These are phyloP conservation scores for Quercus cerris DNA, from an alignment of 306 rosid species.

Conservation along the genomic window DNA sequence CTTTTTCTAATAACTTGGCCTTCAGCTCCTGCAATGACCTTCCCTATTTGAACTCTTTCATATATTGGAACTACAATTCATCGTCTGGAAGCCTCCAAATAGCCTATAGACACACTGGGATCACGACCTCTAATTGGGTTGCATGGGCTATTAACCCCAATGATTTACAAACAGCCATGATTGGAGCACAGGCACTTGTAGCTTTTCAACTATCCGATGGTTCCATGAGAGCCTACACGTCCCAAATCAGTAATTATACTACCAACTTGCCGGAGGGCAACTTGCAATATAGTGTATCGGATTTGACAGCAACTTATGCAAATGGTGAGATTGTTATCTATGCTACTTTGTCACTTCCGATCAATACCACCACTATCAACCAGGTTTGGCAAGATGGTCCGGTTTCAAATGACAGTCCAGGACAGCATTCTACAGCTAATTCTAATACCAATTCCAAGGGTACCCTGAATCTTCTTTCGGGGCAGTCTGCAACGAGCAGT, in stretches of 20 bases:
- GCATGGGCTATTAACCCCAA: conserved; percentile 68
- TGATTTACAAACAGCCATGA: conserved; percentile 22
- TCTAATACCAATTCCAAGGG: conserved; percentile 33
- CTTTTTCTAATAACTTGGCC: conserved; percentile 24
- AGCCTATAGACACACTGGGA: conserved; percentile 50
- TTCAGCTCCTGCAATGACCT: conserved; percentile 45
- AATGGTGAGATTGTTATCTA: conserved; percentile 44
- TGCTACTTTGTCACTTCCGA: conserved; percentile 43
- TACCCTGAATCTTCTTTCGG: conserved; percentile 53
- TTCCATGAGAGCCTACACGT: conserved; percentile 6
- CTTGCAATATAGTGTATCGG: conserved; percentile 15
- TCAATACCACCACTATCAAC: conserved; percentile 20
- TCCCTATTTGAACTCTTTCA: conserved; percentile 44
- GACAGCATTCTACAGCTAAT: rapidly evolving
- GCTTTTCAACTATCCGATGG: conserved; percentile 40
- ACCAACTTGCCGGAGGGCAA: conserved; percentile 33
- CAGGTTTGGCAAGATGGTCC: conserved; percentile 80
- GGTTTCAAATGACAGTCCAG: conserved; percentile 20
- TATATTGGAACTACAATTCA: conserved; percentile 52
- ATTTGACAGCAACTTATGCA: conserved; percentile 20
- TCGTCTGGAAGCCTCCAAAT: conserved; percentile 38
- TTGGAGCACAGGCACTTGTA: conserved; percentile 56
- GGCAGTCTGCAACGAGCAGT: conserved; percentile 20
- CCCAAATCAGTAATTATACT: neutral
- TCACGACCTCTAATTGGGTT: conserved; percentile 50